These are phyloP conservation scores for Phalaenopsis aphrodite DNA, from an alignment of 106 monocot genomes.

Conservation along the genomic window DNA sequence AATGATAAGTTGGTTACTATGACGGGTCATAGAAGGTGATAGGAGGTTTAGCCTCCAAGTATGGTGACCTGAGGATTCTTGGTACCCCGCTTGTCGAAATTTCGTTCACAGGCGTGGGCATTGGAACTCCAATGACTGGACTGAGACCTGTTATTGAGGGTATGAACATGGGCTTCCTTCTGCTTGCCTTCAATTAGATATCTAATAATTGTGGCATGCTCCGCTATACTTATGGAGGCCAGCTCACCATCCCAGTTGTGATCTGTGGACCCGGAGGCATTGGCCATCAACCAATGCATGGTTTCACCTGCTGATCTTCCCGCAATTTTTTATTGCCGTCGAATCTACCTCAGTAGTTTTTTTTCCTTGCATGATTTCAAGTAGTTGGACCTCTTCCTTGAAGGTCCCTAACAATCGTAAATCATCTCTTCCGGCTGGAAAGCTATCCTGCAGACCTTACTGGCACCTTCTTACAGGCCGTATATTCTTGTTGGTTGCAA, in stretches of 20 bases:
- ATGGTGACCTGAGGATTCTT: conserved; percentile 78
- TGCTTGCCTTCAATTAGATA: conserved; percentile 91
- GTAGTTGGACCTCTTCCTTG: too few species aligned
- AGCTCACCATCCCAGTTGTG: conserved; percentile 85
- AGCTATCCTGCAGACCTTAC: too few species aligned
- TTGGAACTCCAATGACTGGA: conserved; percentile 78
- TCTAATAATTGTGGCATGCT: conserved; percentile 99
- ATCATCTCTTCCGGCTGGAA: too few species aligned
- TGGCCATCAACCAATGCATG: conserved; percentile 52
- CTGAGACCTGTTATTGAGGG: conserved; percentile 72
- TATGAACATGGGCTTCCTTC: conserved; percentile 98
- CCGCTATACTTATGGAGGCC: conserved; percentile 91
- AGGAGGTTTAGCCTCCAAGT: conserved; percentile 64
- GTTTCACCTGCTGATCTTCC: too few species aligned
- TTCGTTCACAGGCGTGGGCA: conserved; percentile 87
- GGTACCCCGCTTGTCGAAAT: conserved; percentile 97
- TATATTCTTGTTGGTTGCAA: too few species aligned
- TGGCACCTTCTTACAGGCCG: too few species aligned
- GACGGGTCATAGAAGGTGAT: conserved; percentile 99
- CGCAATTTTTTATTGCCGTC: too few species aligned
- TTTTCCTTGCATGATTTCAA: too few species aligned
- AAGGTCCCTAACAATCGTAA: too few species aligned
- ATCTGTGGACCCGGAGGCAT: conserved; percentile 94
- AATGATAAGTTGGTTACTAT: conserved; percentile 85
- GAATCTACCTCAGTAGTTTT: too few species aligned